Percentiles rank a stretch among this genome's conserved stretches.
Evolutionary conservation across 495 filamentous ascomycete species (phyloP).

Genomic region (Mytilinidion resinicola): DNA sequence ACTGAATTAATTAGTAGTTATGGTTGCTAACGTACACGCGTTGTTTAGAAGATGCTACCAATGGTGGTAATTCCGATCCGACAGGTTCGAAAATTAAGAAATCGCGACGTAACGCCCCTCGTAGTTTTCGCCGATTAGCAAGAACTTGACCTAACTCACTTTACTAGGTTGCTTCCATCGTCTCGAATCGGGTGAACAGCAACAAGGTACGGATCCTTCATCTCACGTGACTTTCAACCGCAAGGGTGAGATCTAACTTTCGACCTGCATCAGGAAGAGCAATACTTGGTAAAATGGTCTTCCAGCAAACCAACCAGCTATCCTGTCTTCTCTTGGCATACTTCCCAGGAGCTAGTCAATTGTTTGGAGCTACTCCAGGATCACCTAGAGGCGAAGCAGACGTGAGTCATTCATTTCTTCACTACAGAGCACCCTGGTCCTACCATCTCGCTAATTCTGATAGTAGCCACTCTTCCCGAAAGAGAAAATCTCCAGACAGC

Average conservation of each 20-base stretch:
- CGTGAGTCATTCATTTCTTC: conserved; percentile 4
- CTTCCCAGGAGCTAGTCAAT: conserved; percentile 25
- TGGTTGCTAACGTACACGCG: conserved; percentile 8
- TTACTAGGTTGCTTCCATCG: conserved; percentile 15
- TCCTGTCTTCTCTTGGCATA: conserved; percentile 34
- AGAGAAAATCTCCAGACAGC: conserved; percentile 29
- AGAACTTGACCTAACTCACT: background rate
- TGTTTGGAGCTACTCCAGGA: conserved; percentile 33
- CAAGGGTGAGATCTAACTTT: background rate
- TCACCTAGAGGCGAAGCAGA: conserved; percentile 30
- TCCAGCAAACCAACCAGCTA: background rate
- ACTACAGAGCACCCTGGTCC: background rate
- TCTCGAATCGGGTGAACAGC: background rate
- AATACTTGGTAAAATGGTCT: conserved; percentile 36
- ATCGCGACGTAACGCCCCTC: conserved; percentile 7
- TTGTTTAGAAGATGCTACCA: conserved; percentile 3
- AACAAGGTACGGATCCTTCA: too few species aligned
- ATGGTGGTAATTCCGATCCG: conserved; percentile 12
- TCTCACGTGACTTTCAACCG: too few species aligned
- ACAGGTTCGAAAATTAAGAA: too few species aligned
- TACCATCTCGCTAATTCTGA: background rate
- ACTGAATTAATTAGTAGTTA: background rate
- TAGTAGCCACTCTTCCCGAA: conserved; percentile 5
- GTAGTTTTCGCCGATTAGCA: background rate
- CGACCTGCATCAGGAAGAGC: conserved; percentile 28